phyloP scores from a whole-genome alignment of 352 stramenopile species.

The Pythium utonaiense region DNA sequence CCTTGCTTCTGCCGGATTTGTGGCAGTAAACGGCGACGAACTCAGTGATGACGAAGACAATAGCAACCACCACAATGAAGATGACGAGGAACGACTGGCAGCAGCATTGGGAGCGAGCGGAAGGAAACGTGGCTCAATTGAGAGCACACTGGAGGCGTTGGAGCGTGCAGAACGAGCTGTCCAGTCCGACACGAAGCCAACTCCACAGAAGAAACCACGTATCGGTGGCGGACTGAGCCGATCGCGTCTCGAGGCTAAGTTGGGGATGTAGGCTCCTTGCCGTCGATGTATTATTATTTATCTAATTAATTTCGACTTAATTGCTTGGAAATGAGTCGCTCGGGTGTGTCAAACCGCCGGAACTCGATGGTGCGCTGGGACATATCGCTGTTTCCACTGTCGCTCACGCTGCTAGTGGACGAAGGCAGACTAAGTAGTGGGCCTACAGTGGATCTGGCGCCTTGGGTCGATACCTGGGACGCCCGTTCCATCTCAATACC shows the following conservation, averaged over 20 bases:
- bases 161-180: conserved; percentile 35
- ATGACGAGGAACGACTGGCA: background rate
- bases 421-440: conserved; percentile 9
- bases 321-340: background rate
- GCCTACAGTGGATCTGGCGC: conserved; percentile 5
- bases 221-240: background rate
- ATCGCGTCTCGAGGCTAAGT: conserved; percentile 12
- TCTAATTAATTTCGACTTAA: background rate
- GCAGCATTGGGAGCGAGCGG: conserved; percentile 2
- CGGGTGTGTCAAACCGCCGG: conserved; percentile 8
- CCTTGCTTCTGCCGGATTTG: conserved; percentile 46
- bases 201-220: background rate
- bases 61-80: background rate
- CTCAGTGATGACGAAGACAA: conserved; percentile 34
- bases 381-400: conserved; percentile 19
- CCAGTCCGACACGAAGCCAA: background rate
- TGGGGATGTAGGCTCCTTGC: conserved; percentile 4
- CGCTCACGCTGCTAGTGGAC: conserved; percentile 15
- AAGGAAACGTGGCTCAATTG: conserved; percentile 21
- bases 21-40: conserved; percentile 48
- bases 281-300: background rate
- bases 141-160: conserved; percentile 36
- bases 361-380: conserved; percentile 33
- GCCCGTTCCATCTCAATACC: conserved; percentile 21
- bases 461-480: conserved; percentile 6